These are phyloP conservation scores for Zanthoxylum bungeanum DNA, from an alignment of 345 rosid species.

Conservation along the genomic window DNA sequence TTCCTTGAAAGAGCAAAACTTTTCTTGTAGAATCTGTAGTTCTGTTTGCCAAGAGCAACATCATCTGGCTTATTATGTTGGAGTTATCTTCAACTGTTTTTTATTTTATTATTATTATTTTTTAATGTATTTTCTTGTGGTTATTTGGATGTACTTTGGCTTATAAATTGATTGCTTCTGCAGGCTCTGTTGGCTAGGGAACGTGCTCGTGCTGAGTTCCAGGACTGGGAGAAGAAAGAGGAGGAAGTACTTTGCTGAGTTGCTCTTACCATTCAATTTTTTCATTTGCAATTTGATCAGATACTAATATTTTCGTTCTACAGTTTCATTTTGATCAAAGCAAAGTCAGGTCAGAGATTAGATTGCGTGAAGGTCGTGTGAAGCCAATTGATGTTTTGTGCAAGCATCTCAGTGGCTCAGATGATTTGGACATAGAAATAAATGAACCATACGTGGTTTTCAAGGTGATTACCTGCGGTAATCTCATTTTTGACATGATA, in stretches of 20 bases:
- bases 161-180: slow-evolving; percentile 16
- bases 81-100: neutral
- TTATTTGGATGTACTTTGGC: neutral
- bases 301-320: slow-evolving; percentile 23
- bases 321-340: slow-evolving; percentile 99
- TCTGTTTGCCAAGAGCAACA: neutral
- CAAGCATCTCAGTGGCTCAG: slow-evolving; percentile 77
- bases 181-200: slow-evolving; percentile 93
- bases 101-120: too few species aligned
- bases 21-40: neutral
- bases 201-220: slow-evolving; percentile 94
- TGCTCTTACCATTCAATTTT: neutral
- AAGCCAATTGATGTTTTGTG: slow-evolving; percentile 88
- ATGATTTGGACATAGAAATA: slow-evolving; percentile 74
- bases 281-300: slow-evolving; percentile 9
- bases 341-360: slow-evolving; percentile 84
- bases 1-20: slow-evolving; percentile 1
- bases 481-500: neutral
- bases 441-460: slow-evolving; percentile 91
- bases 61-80: neutral
- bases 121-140: neutral
- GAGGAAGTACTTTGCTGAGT: slow-evolving; percentile 57
- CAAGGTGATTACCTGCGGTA: slow-evolving; percentile 45
- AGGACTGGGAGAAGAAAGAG: slow-evolving; percentile 98
- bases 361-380: slow-evolving; percentile 79